Base-by-base conservation (phyloP, 1,284 basidiomycete genomes). In the Ustilago xerochloae region DNA sequence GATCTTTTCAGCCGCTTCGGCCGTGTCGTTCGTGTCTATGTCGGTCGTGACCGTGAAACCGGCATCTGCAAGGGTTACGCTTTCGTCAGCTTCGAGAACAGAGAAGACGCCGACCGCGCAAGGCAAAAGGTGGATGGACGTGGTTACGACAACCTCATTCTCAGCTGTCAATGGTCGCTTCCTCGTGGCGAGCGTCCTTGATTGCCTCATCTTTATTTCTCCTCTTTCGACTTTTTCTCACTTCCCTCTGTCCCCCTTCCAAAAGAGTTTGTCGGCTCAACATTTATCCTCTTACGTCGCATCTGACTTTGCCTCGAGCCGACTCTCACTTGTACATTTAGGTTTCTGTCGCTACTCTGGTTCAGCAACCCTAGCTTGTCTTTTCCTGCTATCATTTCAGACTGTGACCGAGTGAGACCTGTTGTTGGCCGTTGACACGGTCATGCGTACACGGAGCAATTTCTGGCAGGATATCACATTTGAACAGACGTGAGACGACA, bases 51-150 rank as follows among this genome's bases (percentile, higher is more conserved):
- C 85, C 89, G 94, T 69, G 95, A 98, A 82, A 99, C 97, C 8
- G 93, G 94, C 59, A 89, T 91, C 45, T 94, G 94, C 78, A 98
- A 97, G 86, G 96, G 97, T 66, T 97, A 96, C 85, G 94, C 94
- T 16, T 94, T 94, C 77, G 94, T 97, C 78, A 93, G 91, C 85
- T 99, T 97, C 83, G 95, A 98, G 84, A 91, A 91, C 35, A 88
- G 89, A 79, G 87, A 89, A 22, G 87, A 89, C 50, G 97, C 93
- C 26, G 93, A 97, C 86, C 88, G 87, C 78, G 97, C 97, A 41
- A 91, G 97, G 87, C 90, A 93, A 82, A 97, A 94, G 87, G 90
- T 96, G 81, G 90, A 99, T 83, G 97, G 97, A 28, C 89, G 90
- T 82, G 94, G 93, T 83, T 94, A 94, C 81, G 92, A 93, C 84